phyloP scores from a whole-genome alignment of 805 yeast species.

The Ogataea ramenticola region DNA sequence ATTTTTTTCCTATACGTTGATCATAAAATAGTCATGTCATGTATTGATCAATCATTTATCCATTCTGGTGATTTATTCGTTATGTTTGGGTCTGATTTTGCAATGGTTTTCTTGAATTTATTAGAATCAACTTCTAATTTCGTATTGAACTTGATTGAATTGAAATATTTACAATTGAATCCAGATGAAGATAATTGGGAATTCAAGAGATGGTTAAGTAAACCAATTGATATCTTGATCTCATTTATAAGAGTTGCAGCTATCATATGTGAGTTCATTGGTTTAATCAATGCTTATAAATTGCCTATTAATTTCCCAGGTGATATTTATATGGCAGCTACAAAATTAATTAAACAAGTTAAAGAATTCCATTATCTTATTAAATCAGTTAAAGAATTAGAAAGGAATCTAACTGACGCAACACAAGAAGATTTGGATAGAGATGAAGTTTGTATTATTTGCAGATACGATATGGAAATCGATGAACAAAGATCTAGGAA shows the following conservation, averaged over 20 bases:
- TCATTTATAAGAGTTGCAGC: conserved; percentile 39
- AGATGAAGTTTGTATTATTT: conserved; percentile 74
- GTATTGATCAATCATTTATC: conserved; percentile 49
- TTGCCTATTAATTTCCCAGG: conserved; percentile 25
- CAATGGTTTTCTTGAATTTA: conserved; percentile 51
- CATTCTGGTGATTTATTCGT: conserved; percentile 50
- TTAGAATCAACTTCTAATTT: conserved; percentile 39
- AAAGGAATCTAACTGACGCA: conserved; percentile 57
- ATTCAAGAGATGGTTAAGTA: conserved; percentile 50
- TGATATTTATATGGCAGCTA: conserved; percentile 22
- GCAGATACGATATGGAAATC: conserved; percentile 81
- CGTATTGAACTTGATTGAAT: conserved; percentile 48
- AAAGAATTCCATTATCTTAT: conserved; percentile 31
- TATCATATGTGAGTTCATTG: conserved; percentile 38
- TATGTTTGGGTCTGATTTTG: conserved; percentile 71
- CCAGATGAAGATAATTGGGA: conserved; percentile 70
- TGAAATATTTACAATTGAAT: conserved; percentile 34
- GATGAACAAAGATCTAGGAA: conserved; percentile 20
- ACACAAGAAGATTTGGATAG: conserved; percentile 50
- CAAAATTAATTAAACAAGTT: conserved; percentile 24
- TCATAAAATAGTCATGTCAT: conserved; percentile 40
- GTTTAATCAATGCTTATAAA: conserved; percentile 31
- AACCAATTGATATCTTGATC: conserved; percentile 47
- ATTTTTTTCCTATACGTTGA: conserved; percentile 42
- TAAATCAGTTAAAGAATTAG: conserved; percentile 51